Base-by-base conservation (phyloP, 148 eudicot genomes). In the Salicornia ramosissima region DNA sequence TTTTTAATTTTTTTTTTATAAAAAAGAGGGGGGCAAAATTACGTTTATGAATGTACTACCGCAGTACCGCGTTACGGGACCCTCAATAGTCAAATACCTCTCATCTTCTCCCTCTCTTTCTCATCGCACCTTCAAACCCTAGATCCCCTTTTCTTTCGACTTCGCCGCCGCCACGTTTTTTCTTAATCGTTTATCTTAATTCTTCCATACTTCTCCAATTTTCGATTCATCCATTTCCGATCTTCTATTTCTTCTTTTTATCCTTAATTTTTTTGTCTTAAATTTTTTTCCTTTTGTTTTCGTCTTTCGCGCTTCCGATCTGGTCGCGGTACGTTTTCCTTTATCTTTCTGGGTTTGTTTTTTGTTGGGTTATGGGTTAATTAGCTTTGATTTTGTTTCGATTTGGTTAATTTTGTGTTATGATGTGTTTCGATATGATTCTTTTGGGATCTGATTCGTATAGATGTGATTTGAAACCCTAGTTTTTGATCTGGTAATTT, bases 141-240 rank as follows among this genome's bases (percentile, higher is more conserved):
- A 71, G 71, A 71, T 77, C 80, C 75, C 75, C 80, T 26, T 46
- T 67, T 66, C 50, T 71, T 54, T 59, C 65, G 30, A 33, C 68
- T 28, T 47, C 57, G 42, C 79, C 80, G 75, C 80, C 68, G 26
- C 80, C 72, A 15, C 56, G 34, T 3, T 13, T 13, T 5, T 0
- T 28, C 40, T 8, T 36, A 36, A 36, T 36, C 8, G 8, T 36
- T 36, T 36, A n/a, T n/a, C 42, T 4, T 52, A 21, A 24, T 52
- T 49, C 51, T 25, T 24, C 36, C 25, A 64, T 43, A 52, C 46
- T 51, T 40, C 55, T 30, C 25, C 43, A 11, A 47, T 47, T 60
- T 19, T 45, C 51, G 47, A 60, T 76, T 65, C 24, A 1, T 16
- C 31, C 4, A 7, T 9, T 31, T 0, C 45, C 45, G 46, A 54